Percentiles rank a stretch among this genome's conserved stretches.
Evolutionary conservation across 129 eudicot genomes (phyloP).

Genomic region (Smallanthus sonchifolius): DNA sequence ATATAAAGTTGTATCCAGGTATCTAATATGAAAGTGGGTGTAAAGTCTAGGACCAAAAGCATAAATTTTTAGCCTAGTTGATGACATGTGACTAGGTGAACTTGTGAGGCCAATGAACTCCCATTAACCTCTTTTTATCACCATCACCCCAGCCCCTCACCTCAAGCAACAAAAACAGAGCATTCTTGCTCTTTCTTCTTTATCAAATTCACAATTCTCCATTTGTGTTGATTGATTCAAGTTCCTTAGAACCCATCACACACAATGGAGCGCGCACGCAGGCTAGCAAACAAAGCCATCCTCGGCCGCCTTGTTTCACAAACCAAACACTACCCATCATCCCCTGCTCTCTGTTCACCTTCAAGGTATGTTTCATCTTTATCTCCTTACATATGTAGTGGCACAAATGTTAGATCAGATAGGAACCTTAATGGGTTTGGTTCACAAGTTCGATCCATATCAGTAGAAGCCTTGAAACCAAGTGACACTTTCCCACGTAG

Average conservation of each 20-base stretch:
- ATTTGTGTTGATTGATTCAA: neutral
- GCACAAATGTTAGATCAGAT: constrained; percentile 20
- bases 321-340: constrained; percentile 41
- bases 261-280: constrained; percentile 85
- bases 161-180: constrained; percentile 13
- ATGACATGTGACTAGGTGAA: constrained; percentile 26
- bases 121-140: constrained; percentile 42
- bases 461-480: constrained; percentile 73
- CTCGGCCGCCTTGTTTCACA: constrained; percentile 61
- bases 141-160: constrained; percentile 21
- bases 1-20: neutral
- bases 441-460: constrained; percentile 56
- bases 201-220: neutral
- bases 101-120: constrained; percentile 24
- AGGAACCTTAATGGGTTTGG: constrained; percentile 19
- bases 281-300: constrained; percentile 63
- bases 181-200: constrained; percentile 1
- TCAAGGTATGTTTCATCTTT: constrained; percentile 72
- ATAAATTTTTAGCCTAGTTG: constrained; percentile 4
- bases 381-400: constrained; percentile 37
- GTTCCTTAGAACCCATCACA: neutral
- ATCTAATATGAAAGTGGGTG: constrained; percentile 1
- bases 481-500: constrained; percentile 92
- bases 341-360: constrained; percentile 41
- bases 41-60: constrained; percentile 13